These are phyloP conservation scores for Diaporthe sp. DNA, from an alignment of 2,329 filamentous ascomycete genomes.

Conservation along the genomic window DNA sequence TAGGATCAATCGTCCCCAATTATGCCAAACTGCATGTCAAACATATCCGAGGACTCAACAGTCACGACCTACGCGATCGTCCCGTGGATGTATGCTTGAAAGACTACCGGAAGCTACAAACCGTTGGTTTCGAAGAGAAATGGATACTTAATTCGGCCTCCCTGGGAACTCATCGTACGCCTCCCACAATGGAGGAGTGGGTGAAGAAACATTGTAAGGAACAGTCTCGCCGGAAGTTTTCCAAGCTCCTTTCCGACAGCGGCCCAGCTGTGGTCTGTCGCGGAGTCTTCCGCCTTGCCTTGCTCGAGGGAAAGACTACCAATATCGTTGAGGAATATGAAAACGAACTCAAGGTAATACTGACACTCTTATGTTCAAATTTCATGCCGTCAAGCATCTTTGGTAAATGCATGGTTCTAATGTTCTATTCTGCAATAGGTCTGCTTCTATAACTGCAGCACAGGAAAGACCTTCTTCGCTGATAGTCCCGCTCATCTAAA, in stretches of 20 bases:
- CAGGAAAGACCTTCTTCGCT: neutral
- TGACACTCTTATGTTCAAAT: neutral
- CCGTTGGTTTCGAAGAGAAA: neutral
- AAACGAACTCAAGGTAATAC: neutral
- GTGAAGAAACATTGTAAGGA: neutral
- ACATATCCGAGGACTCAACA: neutral
- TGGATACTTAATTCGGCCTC: neutral
- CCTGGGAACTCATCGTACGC: neutral
- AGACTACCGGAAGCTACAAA: neutral
- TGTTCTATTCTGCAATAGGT: neutral
- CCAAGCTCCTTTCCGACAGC: neutral
- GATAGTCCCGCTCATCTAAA: neutral
- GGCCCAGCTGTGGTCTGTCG: neutral
- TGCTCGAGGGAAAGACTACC: neutral
- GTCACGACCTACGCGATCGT: neutral
- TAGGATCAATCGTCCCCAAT: neutral
- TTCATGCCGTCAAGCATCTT: neutral
- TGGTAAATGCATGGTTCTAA: neutral
- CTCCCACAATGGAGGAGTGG: neutral
- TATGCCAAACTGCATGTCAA: neutral
- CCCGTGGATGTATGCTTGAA: neutral
- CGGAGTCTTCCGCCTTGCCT: neutral
- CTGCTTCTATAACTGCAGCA: neutral
- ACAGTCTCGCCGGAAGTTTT: neutral
- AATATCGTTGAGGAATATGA: neutral